These are phyloP conservation scores for Hirschfeldia incana DNA, from an alignment of 345 rosid species.

Conservation along the genomic window DNA sequence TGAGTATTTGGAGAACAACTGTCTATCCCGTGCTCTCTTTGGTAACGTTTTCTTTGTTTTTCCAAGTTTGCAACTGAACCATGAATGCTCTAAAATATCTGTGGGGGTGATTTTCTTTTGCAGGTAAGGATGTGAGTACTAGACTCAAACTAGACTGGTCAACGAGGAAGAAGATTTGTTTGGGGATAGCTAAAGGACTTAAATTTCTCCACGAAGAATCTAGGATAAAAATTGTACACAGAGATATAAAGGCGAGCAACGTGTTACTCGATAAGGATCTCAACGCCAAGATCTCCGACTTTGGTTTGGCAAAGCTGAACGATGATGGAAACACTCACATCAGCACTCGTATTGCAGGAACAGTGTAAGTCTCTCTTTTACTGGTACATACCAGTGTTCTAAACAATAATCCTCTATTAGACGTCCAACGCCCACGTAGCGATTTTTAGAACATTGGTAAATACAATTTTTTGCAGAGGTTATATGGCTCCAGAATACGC, in stretches of 20 bases:
- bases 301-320: slow-evolving; percentile 83
- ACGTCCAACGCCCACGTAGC: too few species aligned
- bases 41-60: slow-evolving; percentile 41
- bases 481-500: slow-evolving; percentile 80
- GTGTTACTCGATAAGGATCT: slow-evolving; percentile 83
- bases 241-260: slow-evolving; percentile 92
- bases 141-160: slow-evolving; percentile 73
- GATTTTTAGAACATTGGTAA: too few species aligned
- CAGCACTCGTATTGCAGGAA: slow-evolving; percentile 87
- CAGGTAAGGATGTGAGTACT: slow-evolving; percentile 52
- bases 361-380: slow-evolving; percentile 55
- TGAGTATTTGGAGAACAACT: slow-evolving; percentile 76
- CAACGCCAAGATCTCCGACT: slow-evolving; percentile 86
- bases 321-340: slow-evolving; percentile 85
- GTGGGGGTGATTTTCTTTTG: neutral
- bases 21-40: slow-evolving; percentile 64
- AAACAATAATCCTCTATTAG: too few species aligned
- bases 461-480: slow-evolving; percentile 19
- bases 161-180: slow-evolving; percentile 63
- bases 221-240: slow-evolving; percentile 76
- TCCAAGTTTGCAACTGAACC: neutral
- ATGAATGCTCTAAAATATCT: slow-evolving; percentile 8
- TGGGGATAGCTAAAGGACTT: slow-evolving; percentile 78
- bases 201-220: slow-evolving; percentile 88
- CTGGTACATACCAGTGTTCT: too few species aligned